Evolutionary conservation across 768 basidiomycete genomes (phyloP).

Genomic region (Glaciozyma antarctica): DNA sequence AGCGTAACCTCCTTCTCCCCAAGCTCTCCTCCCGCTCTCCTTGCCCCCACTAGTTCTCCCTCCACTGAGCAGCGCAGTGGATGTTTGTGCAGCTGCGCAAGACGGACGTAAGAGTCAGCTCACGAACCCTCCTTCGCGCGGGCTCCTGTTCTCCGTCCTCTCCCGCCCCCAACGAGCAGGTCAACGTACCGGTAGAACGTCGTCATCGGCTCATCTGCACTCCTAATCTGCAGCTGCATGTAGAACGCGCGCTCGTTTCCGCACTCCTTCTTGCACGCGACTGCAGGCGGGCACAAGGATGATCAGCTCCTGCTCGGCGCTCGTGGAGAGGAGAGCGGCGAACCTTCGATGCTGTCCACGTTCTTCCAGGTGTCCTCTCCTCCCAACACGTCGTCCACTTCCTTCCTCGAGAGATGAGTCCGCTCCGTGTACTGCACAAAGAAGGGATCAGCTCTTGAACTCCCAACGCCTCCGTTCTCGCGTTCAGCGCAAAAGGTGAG

Average conservation of each 20-base stretch:
- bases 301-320: not conserved
- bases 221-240: slow-evolving; percentile 85
- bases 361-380: slow-evolving; percentile 90
- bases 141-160: not conserved
- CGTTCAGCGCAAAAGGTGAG: not conserved
- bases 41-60: slow-evolving; percentile 24
- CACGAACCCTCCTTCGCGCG: too few relatives aligned
- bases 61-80: slow-evolving; percentile 30
- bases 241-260: slow-evolving; percentile 80
- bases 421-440: slow-evolving; percentile 64
- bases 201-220: slow-evolving; percentile 35
- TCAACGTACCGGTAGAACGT: slow-evolving; percentile 34
- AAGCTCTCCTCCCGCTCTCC: too few relatives aligned
- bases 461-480: not conserved
- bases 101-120: not conserved
- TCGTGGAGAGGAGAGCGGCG: slow-evolving; percentile 20
- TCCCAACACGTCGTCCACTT: slow-evolving; percentile 90
- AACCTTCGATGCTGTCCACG: slow-evolving; percentile 76
- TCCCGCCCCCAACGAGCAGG: not conserved
- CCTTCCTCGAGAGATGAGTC: slow-evolving; percentile 83
- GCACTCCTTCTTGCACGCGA: slow-evolving; percentile 54
- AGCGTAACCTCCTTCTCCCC: too few relatives aligned
- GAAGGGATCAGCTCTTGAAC: not conserved
- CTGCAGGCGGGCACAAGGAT: not conserved
- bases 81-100: slow-evolving; percentile 26